A percentile compares a stretch with the other conserved stretches of the same genome.
These are phyloP conservation scores for Adansonia grandidieri DNA, from an alignment of 441 rosid genomes.

Conservation along the genomic window DNA sequence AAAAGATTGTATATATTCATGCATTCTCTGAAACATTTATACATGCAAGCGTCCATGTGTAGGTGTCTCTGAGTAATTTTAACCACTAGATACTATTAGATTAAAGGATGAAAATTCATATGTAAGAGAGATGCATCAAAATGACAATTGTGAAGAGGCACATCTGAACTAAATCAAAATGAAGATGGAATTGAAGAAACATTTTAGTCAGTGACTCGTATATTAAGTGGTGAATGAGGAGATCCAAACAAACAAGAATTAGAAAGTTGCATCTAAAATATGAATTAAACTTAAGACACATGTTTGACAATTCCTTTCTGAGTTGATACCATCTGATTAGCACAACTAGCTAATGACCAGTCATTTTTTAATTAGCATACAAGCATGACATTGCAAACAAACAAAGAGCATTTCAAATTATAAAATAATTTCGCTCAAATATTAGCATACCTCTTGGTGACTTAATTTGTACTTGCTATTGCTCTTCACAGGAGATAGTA, in stretches of 20 bases:
- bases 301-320: constrained; percentile 13
- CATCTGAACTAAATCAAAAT: background rate
- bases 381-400: background rate
- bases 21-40: background rate
- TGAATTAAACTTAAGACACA: background rate
- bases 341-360: background rate
- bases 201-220: background rate
- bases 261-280: background rate
- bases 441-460: constrained; percentile 83
- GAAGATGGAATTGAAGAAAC: constrained; percentile 8
- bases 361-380: background rate
- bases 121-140: constrained; percentile 7
- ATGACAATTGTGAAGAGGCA: background rate
- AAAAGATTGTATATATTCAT: background rate
- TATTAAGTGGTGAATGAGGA: background rate
- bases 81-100: background rate
- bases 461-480: constrained; percentile 72
- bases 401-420: background rate
- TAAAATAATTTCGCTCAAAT: constrained; percentile 8
- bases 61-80: background rate
- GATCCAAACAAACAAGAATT: constrained; percentile 9
- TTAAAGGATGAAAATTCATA: background rate
- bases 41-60: background rate
- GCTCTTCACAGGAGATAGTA: constrained; percentile 76
- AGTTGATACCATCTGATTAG: constrained; percentile 18